phyloP scores from a whole-genome alignment of 1,139 yeast genomes.

The Suhomyces panamericanus region DNA sequence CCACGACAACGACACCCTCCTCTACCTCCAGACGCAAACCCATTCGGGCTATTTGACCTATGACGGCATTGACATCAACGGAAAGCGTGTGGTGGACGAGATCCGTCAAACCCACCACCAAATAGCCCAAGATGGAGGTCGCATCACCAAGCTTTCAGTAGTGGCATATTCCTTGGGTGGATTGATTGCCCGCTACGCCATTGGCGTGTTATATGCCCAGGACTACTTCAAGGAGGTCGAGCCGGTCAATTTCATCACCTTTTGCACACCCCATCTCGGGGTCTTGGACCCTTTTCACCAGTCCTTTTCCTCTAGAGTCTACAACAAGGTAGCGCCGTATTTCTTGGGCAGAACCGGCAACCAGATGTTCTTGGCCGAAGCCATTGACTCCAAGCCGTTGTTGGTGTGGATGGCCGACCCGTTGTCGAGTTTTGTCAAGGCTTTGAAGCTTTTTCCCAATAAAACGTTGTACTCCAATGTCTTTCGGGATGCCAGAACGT shows the following conservation, averaged over 20 bases:
- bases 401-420: slow-evolving; percentile 66
- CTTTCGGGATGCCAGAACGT: slow-evolving; percentile 74
- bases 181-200: slow-evolving; percentile 69
- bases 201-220: slow-evolving; percentile 62
- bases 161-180: slow-evolving; percentile 88
- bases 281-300: slow-evolving; percentile 62
- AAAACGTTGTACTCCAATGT: slow-evolving; percentile 69
- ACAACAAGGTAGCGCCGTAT: slow-evolving; percentile 61
- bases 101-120: slow-evolving; percentile 31
- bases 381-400: slow-evolving; percentile 41
- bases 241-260: slow-evolving; percentile 67
- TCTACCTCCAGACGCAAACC: slow-evolving; percentile 58
- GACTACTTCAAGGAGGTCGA: slow-evolving; percentile 50
- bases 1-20: slow-evolving; percentile 30
- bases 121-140: slow-evolving; percentile 12
- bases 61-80: slow-evolving; percentile 86
- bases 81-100: slow-evolving; percentile 72
- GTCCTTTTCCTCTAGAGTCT: slow-evolving; percentile 38
- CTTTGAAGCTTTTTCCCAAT: slow-evolving; percentile 51
- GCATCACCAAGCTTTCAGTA: slow-evolving; percentile 59
- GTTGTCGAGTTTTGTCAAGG: slow-evolving; percentile 58
- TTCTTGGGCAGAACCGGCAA: slow-evolving; percentile 69
- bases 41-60: slow-evolving; percentile 72
- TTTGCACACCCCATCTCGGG: slow-evolving; percentile 85
- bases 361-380: slow-evolving; percentile 68